phyloP scores from a whole-genome alignment of 441 rosid genomes.

The Adansonia madagascariensis region DNA sequence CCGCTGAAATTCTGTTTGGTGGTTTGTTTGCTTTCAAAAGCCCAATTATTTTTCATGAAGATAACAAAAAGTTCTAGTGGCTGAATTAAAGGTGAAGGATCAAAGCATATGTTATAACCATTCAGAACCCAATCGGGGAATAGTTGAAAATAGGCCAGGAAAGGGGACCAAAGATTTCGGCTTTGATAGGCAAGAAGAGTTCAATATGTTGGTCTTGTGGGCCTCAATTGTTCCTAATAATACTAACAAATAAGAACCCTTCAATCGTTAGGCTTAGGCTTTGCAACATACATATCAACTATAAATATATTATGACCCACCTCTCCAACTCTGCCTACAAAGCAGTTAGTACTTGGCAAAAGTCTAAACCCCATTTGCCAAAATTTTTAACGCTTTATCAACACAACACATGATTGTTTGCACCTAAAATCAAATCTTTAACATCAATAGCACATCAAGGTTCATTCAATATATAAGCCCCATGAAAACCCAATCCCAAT shows the following conservation, averaged over 20 bases:
- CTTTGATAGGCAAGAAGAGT: too few species aligned
- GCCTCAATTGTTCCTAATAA: background rate
- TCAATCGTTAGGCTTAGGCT: background rate
- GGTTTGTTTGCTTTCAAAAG: background rate
- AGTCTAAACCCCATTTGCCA: too few species aligned
- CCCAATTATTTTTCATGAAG: slow-evolving; percentile 1
- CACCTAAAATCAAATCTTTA: too few species aligned
- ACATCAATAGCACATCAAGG: too few species aligned
- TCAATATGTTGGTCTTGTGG: background rate
- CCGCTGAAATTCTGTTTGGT: background rate
- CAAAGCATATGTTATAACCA: background rate
- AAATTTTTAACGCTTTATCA: too few species aligned
- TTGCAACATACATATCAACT: background rate
- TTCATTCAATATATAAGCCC: too few species aligned
- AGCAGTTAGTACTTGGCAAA: too few species aligned
- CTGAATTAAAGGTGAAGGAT: background rate
- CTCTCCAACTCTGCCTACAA: too few species aligned
- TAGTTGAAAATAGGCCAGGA: background rate
- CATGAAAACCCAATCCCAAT: too few species aligned
- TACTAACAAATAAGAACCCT: too few species aligned
- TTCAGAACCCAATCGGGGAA: background rate
- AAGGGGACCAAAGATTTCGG: background rate
- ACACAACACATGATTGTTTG: too few species aligned
- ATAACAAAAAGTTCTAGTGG: background rate
- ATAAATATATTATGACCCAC: background rate